Evolutionary conservation across 768 basidiomycete species (phyloP), one percentile per base, ranked within the genome.

Genomic region (Piloderma croceum): DNA sequence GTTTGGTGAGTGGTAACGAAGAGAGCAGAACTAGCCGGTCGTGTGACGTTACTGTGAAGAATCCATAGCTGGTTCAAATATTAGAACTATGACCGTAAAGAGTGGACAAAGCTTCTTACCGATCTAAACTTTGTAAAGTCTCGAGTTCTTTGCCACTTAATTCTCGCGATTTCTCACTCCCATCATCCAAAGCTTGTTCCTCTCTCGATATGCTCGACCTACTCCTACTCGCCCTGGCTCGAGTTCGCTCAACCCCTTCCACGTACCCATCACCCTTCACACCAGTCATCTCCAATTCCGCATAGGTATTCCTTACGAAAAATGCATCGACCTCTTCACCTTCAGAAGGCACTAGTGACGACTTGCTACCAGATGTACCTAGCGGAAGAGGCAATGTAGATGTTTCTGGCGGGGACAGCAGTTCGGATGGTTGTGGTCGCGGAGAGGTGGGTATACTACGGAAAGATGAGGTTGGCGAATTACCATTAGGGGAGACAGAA

Each of bases 241-340:
- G 75, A 20, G 93, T 98, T 25, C 90, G 80, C 63, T 98, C 94
- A 6, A 94, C 74, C 25, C 94, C 94, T 49, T 94, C 91, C 51
- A 90, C 87, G 61, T 81, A 90, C 0, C 94, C 94, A 56, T 98
- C 94, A 3, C 93, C 92, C 55, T 79, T 85, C 25, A 97, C 93
- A n/a, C 94, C 94, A 31, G 75, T 75, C 7, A 75, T 65, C 36
- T 97, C 90, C n/a, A 98, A 72, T 47, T 87, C 77, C 0, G 92
- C 94, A 57, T 97, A 93, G 1, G 88, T 90, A 44, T 73, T 82
- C 29, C 90, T 76, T 6, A 93, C 84, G 59, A 88, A 82, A 51
- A 86, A 86, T 6, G 83, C 75, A 56, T 91, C 89, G 41, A 77
- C 56, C 51, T 91, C 89, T 59, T 91, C 89, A 20, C 83, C 83